phyloP scores from a whole-genome alignment of 306 rosid species.

The Senna siamea region DNA sequence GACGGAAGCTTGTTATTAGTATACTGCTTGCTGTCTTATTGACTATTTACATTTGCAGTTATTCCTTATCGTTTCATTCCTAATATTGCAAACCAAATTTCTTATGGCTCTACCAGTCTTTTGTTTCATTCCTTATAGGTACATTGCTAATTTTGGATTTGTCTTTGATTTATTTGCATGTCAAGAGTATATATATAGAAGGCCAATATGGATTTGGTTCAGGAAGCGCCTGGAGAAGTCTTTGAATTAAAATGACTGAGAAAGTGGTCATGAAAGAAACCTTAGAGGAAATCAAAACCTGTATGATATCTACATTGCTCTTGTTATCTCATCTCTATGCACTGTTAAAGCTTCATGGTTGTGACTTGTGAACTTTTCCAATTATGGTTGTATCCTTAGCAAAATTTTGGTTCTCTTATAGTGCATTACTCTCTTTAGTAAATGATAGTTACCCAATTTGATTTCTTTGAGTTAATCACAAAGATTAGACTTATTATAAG shows the following conservation, averaged over 20 bases:
- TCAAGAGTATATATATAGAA: background rate
- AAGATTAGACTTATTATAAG: background rate
- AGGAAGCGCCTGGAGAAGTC: background rate
- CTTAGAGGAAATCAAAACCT: background rate
- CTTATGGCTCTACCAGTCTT: background rate
- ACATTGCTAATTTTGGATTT: slow-evolving; percentile 9
- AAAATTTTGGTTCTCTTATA: background rate
- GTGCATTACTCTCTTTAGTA: background rate
- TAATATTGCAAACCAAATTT: background rate
- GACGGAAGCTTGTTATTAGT: background rate
- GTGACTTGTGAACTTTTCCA: slow-evolving; percentile 3
- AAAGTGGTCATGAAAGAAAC: slow-evolving; percentile 10
- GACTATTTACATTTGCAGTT: background rate
- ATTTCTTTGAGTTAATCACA: background rate
- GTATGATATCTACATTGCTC: slow-evolving; percentile 34
- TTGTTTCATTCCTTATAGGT: slow-evolving; percentile 7
- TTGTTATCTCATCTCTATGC: slow-evolving; percentile 11
- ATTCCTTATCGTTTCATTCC: background rate
- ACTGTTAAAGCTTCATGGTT: slow-evolving; percentile 5
- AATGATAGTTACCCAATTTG: slow-evolving; percentile 14
- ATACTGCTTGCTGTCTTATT: background rate
- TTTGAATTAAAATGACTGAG: slow-evolving; percentile 18
- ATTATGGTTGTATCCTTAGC: background rate
- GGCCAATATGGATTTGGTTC: slow-evolving; percentile 34
- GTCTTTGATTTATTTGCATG: slow-evolving; percentile 24